Evolutionary conservation across 176 grass and related monocot genomes (phyloP).

Genomic region (Avena sativa): DNA sequence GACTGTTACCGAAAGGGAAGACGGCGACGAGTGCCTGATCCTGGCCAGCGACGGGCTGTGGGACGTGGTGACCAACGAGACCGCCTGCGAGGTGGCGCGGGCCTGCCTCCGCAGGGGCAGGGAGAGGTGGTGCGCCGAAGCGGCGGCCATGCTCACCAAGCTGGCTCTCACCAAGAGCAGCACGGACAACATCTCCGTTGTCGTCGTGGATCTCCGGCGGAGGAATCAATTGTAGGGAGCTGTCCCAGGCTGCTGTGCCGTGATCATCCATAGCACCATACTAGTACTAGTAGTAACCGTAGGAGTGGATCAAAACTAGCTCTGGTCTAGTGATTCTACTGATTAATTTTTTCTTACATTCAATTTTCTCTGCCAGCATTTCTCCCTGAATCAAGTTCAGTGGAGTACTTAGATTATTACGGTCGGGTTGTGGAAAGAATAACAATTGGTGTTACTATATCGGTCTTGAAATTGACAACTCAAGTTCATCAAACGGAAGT

Average conservation of each 20-base stretch:
- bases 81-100: constrained; percentile 68
- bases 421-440: background rate
- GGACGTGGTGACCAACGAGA: constrained; percentile 91
- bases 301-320: background rate
- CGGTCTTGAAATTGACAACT: background rate
- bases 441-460: constrained; percentile 23
- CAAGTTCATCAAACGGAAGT: background rate
- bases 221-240: background rate
- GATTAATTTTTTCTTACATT: background rate
- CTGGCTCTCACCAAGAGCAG: constrained; percentile 71
- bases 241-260: background rate
- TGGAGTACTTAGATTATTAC: constrained; percentile 30
- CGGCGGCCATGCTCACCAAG: constrained; percentile 88
- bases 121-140: constrained; percentile 70
- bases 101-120: constrained; percentile 62
- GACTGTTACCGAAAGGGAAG: constrained; percentile 56
- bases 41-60: constrained; percentile 89
- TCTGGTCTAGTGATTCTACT: constrained; percentile 30
- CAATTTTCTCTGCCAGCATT: background rate
- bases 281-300: background rate
- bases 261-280: background rate
- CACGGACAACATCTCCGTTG: constrained; percentile 78
- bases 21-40: constrained; percentile 85
- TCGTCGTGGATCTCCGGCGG: constrained; percentile 70
- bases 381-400: constrained; percentile 57